Evolutionary conservation across 2,329 filamentous ascomycete genomes (phyloP), one percentile per base, ranked within the genome.

Genomic region (Cercospora beticola): DNA sequence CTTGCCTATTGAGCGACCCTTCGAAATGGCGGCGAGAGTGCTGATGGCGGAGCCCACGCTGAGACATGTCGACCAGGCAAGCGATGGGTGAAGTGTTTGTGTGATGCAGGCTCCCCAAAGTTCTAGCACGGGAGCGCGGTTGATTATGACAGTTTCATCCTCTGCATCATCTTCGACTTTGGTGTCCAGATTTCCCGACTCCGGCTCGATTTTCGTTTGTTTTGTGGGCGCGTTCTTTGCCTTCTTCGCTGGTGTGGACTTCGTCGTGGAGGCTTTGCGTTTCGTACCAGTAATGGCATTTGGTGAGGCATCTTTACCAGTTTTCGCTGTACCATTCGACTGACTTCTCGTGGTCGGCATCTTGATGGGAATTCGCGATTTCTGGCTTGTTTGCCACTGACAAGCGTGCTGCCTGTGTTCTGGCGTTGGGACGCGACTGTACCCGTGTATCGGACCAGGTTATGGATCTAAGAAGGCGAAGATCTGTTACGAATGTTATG

Each of bases 91-190:
- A n/a, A 76, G 43, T 33, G 73, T 66, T 6, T 76, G 72, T 5
- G 75, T 69, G 18, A 78, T 72, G 58, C 69, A 73, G 7, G 73
- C 70, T 3, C 70, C 67, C 76, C 75, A 78, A 6, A 79, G 73
- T 9, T 77, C 74, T 30, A 79, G 73, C 7, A 79, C 74, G 0
- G 78, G 76, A 4, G 76, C 74, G 12, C 77, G 76, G 46, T 78
- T 78, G 69, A 79, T 78, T 5, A 72, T 65, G 60, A 78, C 74
- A 16, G 43, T 63, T 16, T 60, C 64, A n/a, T 61, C 64, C n/a
- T 62, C 40, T 1, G 21, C 46, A 2, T 57, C 28, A 2, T 71
- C 52, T 10, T 54, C 62, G 26, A 56, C n/a, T 14, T 46, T 49
- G 7, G 43, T 54, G 40, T 66, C 64, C 7, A 66, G 2, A 18